phyloP scores from a whole-genome alignment of 257 asterid species.

The Forsythia suspensa region DNA sequence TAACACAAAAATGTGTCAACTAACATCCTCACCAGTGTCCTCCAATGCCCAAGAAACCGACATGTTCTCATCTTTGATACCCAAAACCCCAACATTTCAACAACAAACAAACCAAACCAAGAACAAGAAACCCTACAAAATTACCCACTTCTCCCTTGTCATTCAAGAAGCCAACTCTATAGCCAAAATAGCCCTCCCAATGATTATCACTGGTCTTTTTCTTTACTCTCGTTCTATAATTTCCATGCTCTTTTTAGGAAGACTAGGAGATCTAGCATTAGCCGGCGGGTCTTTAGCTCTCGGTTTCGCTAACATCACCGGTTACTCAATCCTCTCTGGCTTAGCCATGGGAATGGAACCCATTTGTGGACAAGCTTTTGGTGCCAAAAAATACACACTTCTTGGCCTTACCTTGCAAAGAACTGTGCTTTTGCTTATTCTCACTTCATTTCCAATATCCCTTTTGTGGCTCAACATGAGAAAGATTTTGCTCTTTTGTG shows the following conservation, averaged over 20 bases:
- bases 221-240: slow-evolving; percentile 82
- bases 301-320: slow-evolving; percentile 78
- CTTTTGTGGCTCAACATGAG: slow-evolving; percentile 69
- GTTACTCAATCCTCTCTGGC: slow-evolving; percentile 78
- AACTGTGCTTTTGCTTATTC: slow-evolving; percentile 52
- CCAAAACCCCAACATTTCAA: slow-evolving; percentile 38
- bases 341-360: slow-evolving; percentile 90
- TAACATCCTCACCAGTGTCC: slow-evolving; percentile 14
- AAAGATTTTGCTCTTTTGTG: slow-evolving; percentile 45
- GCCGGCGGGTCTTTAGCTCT: slow-evolving; percentile 81
- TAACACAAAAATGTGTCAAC: slow-evolving; percentile 45
- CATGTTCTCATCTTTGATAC: slow-evolving; percentile 42
- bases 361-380: slow-evolving; percentile 81
- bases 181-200: slow-evolving; percentile 59
- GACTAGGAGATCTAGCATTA: slow-evolving; percentile 59
- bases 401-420: slow-evolving; percentile 71
- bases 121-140: slow-evolving; percentile 16
- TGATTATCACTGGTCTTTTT: slow-evolving; percentile 71
- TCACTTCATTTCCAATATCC: slow-evolving; percentile 62
- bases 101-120: slow-evolving; percentile 2
- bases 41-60: slow-evolving; percentile 24
- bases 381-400: slow-evolving; percentile 55
- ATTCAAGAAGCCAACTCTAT: slow-evolving; percentile 45
- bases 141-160: slow-evolving; percentile 32
- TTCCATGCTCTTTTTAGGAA: slow-evolving; percentile 86